Base-by-base conservation (phyloP, 2,329 filamentous ascomycete genomes). In the Cytospora leucostoma region DNA sequence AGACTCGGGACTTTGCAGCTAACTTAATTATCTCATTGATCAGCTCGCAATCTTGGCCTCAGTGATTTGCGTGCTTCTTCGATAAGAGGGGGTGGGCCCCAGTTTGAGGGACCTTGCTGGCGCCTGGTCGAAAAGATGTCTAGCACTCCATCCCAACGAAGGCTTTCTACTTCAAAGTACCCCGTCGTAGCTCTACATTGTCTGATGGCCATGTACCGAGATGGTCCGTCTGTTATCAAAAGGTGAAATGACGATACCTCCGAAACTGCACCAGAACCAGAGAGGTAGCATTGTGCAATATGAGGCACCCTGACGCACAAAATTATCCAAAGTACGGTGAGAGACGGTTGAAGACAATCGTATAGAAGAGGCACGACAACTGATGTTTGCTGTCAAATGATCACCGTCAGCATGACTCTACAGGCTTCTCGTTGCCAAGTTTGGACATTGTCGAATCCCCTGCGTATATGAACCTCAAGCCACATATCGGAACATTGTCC, bases 1-100 rank as follows among this genome's bases (percentile, higher is more conserved):
- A 61, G 51, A 47, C 12, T 52, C 50, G 58, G 37, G n/a, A 33
- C 51, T 60, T 27, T 50, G 51, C 51, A 61, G 34, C 38, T 32
- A 38, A 55, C 47, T n/a, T 40, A 32, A 47, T 35, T 49, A 55
- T 54, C 35, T 21, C 27, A 27, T 27, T 61, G 44, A n/a, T 44
- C 13, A 55, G 49, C 33, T 10, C 32, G 44, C 58, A 37, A 12
- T 40, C n/a, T 21, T 51, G 38, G 27, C 32, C 49, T 37, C 51
- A 37, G 17, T 19, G n/a, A 21, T 47, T 2, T 49, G 32, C 53
- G 50, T 27, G 19, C 17, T 40, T 40, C 4, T 15, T 40, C 15
- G 12, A 44, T n/a, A 12, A 13, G 8, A 17, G 15, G 8, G 12
- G 8, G 5, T n/a, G 15, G 5, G 2, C 15, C n/a, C n/a, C 17